These are phyloP conservation scores for Laburnicola sp. DNA, from an alignment of 2,329 filamentous ascomycete species.

Conservation along the genomic window DNA sequence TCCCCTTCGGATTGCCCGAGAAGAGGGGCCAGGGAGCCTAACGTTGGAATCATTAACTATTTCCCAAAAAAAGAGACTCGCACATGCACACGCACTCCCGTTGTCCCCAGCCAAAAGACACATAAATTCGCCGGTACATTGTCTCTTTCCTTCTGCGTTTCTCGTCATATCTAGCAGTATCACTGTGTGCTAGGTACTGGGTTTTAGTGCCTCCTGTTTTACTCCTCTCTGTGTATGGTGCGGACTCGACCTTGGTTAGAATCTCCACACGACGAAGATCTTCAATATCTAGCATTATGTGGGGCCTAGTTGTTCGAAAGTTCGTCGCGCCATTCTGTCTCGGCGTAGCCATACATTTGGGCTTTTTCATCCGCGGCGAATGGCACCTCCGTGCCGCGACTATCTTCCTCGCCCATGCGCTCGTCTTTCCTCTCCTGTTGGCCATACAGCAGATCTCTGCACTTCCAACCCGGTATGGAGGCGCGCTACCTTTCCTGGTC, in stretches of 20 bases:
- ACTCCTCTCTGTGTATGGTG: no score
- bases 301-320: background rate
- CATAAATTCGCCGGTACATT: background rate
- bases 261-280: no score
- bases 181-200: no score
- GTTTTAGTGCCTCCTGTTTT: no score
- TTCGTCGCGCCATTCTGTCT: background rate
- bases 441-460: background rate
- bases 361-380: slow-evolving; percentile 2
- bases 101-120: background rate
- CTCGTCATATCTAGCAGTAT: background rate
- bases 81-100: background rate
- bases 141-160: background rate
- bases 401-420: background rate
- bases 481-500: background rate
- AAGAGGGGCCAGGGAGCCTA: background rate
- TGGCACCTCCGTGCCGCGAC: background rate
- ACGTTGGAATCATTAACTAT: background rate
- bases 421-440: background rate
- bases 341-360: background rate
- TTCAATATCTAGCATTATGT: no score
- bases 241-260: no score
- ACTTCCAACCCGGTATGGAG: background rate
- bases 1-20: background rate
- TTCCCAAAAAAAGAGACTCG: background rate